Base-by-base conservation (phyloP, 164 flowering plant species). In the Hamamelis virginiana region DNA sequence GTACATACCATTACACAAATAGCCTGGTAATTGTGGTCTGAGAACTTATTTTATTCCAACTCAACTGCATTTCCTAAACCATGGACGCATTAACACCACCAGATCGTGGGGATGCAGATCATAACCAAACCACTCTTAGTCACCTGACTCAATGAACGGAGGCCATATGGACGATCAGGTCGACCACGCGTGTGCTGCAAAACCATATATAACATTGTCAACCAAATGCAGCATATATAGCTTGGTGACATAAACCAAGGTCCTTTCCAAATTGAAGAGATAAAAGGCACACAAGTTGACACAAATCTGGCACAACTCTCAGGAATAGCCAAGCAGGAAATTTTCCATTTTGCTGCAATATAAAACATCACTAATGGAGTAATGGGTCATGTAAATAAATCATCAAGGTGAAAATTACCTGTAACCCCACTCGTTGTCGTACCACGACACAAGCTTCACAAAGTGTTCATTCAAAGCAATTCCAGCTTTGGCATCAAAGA, bases 371-470 rank as follows among this genome's bases (percentile, higher is more conserved):
- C n/a, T n/a, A n/a, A n/a, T n/a, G n/a, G n/a, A n/a, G n/a, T n/a
- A 26, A 12, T 21, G 27, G 14, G 14, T 6, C 6, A 33, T 33
- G 41, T 25, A 14, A 15, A 41, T 18, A 48, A 18, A 8, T 21
- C 4, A 23, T 14, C 28, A 65, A 26, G 23, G 18, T 28, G 23
- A n/a, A 43, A 27, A n/a, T 62, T 83, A 88, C 90, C 90, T 86
- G 89, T 89, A 89, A 26, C 91, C 93, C 88, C 83, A 79, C 57
- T 89, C 93, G 63, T 89, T 89, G 81, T 89, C 94, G 43, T 87
- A 89, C 94, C 94, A 89, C 0, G 89, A 38, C 25, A 89, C 86
- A 0, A 89, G 65, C 83, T 87, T 89, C 33, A 77, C 77, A 27
- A 84, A 89, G 64, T 78, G 74, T 0, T 80, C 71, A 1, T 77